Evolutionary conservation across 495 filamentous ascomycete species (phyloP).

Genomic region (Rhypophila decipiens): DNA sequence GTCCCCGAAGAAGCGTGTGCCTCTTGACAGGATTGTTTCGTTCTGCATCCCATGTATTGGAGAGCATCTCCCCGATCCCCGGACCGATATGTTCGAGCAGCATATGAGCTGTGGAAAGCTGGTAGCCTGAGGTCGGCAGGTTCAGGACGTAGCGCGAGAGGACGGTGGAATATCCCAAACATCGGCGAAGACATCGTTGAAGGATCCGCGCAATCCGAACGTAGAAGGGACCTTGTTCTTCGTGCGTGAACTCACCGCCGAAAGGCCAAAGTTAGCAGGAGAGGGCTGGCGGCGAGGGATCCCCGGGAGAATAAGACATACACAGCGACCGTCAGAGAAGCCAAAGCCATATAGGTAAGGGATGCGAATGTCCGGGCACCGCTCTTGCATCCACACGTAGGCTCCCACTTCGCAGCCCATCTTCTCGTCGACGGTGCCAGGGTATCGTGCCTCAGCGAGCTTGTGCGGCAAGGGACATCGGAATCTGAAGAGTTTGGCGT

Average conservation of each 20-base stretch:
- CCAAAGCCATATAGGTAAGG: constrained; percentile 33
- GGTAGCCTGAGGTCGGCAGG: constrained; percentile 1
- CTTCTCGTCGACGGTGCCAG: constrained; percentile 37
- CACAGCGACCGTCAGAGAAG: constrained; percentile 15
- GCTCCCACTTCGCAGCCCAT: constrained; percentile 30
- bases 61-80: constrained; percentile 29
- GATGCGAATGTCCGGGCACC: constrained; percentile 29
- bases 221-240: constrained; percentile 7
- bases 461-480: constrained; percentile 28
- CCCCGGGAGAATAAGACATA: constrained; percentile 1
- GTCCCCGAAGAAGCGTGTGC: constrained; percentile 22
- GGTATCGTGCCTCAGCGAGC: constrained; percentile 23
- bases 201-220: constrained; percentile 5
- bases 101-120: constrained; percentile 15
- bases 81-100: constrained; percentile 17
- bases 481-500: constrained; percentile 14
- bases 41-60: constrained; percentile 20
- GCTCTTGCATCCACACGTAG: constrained; percentile 31
- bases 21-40: constrained; percentile 12
- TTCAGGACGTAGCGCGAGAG: constrained; percentile 9
- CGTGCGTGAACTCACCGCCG: background rate
- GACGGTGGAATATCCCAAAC: constrained; percentile 5
- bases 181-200: constrained; percentile 2
- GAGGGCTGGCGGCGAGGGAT: background rate
- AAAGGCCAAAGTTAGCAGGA: background rate